Evolutionary conservation across 768 basidiomycete genomes (phyloP).

Genomic region (Pisolithus tinctorius): DNA sequence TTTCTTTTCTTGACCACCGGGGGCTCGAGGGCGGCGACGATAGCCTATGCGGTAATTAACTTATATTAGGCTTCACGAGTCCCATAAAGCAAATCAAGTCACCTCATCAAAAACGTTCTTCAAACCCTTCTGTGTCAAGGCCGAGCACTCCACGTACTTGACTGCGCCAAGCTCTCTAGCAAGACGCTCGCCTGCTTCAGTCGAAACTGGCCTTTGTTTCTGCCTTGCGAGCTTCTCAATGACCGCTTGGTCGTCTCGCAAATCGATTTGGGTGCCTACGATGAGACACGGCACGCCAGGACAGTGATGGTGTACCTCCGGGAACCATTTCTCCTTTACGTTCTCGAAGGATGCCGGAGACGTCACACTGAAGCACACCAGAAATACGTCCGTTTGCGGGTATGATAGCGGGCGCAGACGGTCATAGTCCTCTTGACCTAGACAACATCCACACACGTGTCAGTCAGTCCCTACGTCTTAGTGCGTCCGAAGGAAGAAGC

Average conservation of each 20-base stretch:
- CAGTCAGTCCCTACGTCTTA: background rate
- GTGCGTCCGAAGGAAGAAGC: background rate
- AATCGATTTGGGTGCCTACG: slow-evolving; percentile 96
- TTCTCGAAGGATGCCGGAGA: slow-evolving; percentile 99
- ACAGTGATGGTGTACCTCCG: slow-evolving; percentile 99
- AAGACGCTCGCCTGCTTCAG: slow-evolving; percentile 87
- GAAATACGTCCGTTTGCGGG: slow-evolving; percentile 99
- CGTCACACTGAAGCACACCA: slow-evolving; percentile 99
- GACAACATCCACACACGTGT: slow-evolving; percentile 9
- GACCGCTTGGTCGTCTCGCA: slow-evolving; percentile 89
- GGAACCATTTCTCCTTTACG: slow-evolving; percentile 99
- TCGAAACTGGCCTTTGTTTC: slow-evolving; percentile 89
- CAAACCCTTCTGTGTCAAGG: slow-evolving; percentile 96
- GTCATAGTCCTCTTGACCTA: slow-evolving; percentile 99
- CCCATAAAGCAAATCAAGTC: slow-evolving; percentile 5
- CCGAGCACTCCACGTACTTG: slow-evolving; percentile 99
- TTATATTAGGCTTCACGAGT: background rate
- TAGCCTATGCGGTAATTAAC: slow-evolving; percentile 53
- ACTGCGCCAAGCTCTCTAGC: slow-evolving; percentile 97
- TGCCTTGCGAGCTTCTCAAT: slow-evolving; percentile 93
- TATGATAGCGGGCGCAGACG: slow-evolving; percentile 98
- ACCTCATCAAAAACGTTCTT: slow-evolving; percentile 99
- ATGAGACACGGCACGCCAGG: slow-evolving; percentile 99
- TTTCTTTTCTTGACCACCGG: slow-evolving; percentile 79
- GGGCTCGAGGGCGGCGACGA: slow-evolving; percentile 97